These are phyloP conservation scores for Rhodotorula glutinis DNA, from an alignment of 1,284 basidiomycete species.

Conservation along the genomic window DNA sequence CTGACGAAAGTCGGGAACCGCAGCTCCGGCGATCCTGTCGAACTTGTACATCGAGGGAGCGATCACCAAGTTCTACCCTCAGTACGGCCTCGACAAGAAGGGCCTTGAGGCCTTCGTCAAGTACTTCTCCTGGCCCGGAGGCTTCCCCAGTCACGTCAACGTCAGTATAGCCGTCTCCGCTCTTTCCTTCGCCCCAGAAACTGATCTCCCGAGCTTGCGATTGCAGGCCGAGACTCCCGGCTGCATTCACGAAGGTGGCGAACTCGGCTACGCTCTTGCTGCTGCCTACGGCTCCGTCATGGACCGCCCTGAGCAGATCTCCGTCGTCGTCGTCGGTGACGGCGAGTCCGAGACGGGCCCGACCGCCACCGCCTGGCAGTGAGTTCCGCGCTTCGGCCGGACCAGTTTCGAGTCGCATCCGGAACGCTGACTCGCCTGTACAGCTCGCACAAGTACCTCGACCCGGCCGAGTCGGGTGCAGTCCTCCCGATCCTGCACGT, in stretches of 20 bases:
- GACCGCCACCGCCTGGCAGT: conserved; percentile 59
- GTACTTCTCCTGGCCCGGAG: conserved; percentile 53
- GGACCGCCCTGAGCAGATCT: conserved; percentile 80
- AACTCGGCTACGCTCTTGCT: conserved; percentile 70
- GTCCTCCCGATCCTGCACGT: conserved; percentile 82
- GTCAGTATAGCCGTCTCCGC: conserved; percentile 13
- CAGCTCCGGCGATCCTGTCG: conserved; percentile 71
- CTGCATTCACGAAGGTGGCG: conserved; percentile 82
- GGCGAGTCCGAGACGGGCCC: conserved; percentile 85
- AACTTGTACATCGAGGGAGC: conserved; percentile 79
- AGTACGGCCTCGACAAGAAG: conserved; percentile 63
- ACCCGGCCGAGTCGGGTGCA: conserved; percentile 84
- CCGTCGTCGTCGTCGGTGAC: conserved; percentile 75
- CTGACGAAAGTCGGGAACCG: too few relatives aligned
- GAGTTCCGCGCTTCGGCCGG: conserved; percentile 9
- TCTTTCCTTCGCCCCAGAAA: neutral
- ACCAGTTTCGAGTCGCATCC: neutral
- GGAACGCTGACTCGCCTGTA: neutral
- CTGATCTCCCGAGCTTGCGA: neutral
- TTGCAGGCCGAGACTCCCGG: conserved; percentile 70
- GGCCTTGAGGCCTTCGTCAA: conserved; percentile 63
- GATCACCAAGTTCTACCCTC: conserved; percentile 66
- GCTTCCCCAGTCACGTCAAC: conserved; percentile 54
- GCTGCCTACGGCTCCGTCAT: conserved; percentile 70
- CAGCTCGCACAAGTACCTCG: conserved; percentile 71